Base-by-base conservation (phyloP, 2,329 filamentous ascomycete genomes). In the Diaporthe vaccinii region DNA sequence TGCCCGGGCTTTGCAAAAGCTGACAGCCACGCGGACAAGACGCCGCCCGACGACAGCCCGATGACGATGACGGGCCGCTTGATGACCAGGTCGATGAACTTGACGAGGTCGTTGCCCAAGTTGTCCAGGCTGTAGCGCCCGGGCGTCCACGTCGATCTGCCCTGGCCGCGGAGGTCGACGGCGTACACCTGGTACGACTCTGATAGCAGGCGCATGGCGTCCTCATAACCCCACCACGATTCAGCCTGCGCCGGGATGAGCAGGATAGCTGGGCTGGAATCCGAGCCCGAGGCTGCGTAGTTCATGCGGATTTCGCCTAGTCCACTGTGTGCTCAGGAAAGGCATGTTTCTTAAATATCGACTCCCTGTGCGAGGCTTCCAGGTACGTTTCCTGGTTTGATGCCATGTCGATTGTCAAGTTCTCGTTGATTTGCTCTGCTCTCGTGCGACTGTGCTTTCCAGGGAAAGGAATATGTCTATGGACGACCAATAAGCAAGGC, bases 271-370 rank as follows among this genome's bases (percentile, higher is more conserved):
- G 77, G 77, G 14, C 62, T 58, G 17, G 68, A 58, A 15, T 58
- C 41, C 1, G 70, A 59, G 1, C 77, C 77, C 3, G 73, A 73
- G 9, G 72, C 70, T n/a, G 76, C 77, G 61, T 77, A 78, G 72
- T 78, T 78, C 76, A 78, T 77, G 15, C 75, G 77, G 9, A 77
- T 22, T 36, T 78, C 77, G 44, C 77, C 77, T 15, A 78, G 59
- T 78, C 76, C n/a, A 76, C 73, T 28, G 58, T 73, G 8, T 76
- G 69, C 53, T 78, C 77, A 14, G 61, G 58, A 41, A 78, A 78
- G 59, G 61, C 72, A 51, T 72, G 77, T 31, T 65, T 49, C 55
- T 74, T 73, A 34, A 77, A 77, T 31, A 76, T 70, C 2, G 25
- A 20, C 6, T 68, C 55, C n/a, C 75, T 72, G 28, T 73, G 59